Base-by-base conservation (phyloP, 176 grass and related monocot species). In the Themeda triandra region DNA sequence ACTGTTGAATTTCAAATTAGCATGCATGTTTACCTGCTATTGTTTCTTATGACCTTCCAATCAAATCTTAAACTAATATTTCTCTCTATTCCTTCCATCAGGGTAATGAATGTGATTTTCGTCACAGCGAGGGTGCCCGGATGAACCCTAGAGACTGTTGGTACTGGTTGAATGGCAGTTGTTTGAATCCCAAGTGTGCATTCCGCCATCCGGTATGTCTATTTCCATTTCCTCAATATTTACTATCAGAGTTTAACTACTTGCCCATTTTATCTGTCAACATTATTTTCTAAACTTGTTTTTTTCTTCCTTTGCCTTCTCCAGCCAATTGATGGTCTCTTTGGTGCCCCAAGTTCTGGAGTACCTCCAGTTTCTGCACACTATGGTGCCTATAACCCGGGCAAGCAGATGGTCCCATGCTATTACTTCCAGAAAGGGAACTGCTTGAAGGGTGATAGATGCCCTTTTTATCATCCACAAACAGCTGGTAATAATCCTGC, bases 381-480 rank as follows among this genome's bases (percentile, higher is more conserved):
- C 30, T 70, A 82, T 81, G 65, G 89, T 84, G 49, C 69, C 68
- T 90, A 86, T 85, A 95, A 87, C 81, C 27, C 33, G 0, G 81
- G 48, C 59, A 99, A 96, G 54, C 91, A 99, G 84, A 82, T 70
- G 86, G 91, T 90, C 58, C 89, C 96, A 51, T 99, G 96, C 83
- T 99, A 96, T 89, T 99, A 99, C 74, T 99, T 99, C 80, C 89
- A 89, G 70, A 94, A 95, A 88, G 93, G 96, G 15, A 95, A 86
- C 66, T 99, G 96, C 88, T 35, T 99, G 17, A 99, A 99, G 89
- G 96, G 96, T 51, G 93, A 99, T 67, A 93, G 87, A 79, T 99
- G 96, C 67, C 71, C 75, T 17, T 99, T 92, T 88, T 92, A 87
- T 60, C 96, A 99, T 51, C 86, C 82, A 1, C 93, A 88, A 32